Percentiles rank a stretch among this genome's conserved stretches.
phyloP scores from a whole-genome alignment of 139 green algal genomes.

The Protoeuglena noctilucae region DNA sequence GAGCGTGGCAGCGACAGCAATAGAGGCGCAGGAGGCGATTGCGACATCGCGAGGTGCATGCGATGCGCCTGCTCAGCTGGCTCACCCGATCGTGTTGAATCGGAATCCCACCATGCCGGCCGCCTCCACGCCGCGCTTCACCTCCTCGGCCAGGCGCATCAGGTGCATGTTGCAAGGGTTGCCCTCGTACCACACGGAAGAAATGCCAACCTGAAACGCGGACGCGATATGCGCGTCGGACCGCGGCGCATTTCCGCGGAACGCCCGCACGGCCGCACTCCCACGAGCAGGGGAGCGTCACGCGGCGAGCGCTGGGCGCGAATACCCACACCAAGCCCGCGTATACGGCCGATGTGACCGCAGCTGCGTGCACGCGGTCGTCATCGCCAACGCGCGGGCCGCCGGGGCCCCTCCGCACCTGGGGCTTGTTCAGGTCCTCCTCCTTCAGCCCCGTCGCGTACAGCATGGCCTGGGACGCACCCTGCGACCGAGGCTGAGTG shows the following conservation, averaged over 20 bases:
- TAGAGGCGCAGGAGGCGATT: too few relatives aligned
- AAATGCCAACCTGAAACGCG: conserved; percentile 79
- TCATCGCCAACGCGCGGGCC: neutral
- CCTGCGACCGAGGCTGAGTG: conserved; percentile 93
- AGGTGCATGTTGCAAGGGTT: conserved; percentile 99
- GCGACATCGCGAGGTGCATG: too few relatives aligned
- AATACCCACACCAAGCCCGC: neutral
- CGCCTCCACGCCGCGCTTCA: conserved; percentile 76
- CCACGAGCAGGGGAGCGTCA: neutral
- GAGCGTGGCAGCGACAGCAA: too few relatives aligned
- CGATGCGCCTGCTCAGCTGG: too few relatives aligned
- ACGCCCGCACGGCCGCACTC: too few relatives aligned
- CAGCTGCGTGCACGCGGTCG: neutral
- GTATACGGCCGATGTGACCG: neutral
- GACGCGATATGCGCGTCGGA: too few relatives aligned
- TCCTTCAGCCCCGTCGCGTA: conserved; percentile 83
- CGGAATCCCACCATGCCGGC: conserved; percentile 75
- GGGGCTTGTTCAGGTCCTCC: conserved; percentile 89
- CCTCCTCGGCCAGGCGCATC: conserved; percentile 71
- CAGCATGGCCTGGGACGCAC: conserved; percentile 94
- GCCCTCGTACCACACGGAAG: conserved; percentile 93
- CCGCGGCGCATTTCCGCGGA: too few relatives aligned
- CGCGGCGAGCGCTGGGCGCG: neutral
- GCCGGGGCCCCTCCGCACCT: conserved; percentile 30
- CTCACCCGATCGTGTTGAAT: conserved; percentile 59